Percentiles rank a stretch among this genome's conserved stretches.
Evolutionary conservation across 2,329 filamentous ascomycete genomes (phyloP).

Genomic region (Trichophyton benhamiae): DNA sequence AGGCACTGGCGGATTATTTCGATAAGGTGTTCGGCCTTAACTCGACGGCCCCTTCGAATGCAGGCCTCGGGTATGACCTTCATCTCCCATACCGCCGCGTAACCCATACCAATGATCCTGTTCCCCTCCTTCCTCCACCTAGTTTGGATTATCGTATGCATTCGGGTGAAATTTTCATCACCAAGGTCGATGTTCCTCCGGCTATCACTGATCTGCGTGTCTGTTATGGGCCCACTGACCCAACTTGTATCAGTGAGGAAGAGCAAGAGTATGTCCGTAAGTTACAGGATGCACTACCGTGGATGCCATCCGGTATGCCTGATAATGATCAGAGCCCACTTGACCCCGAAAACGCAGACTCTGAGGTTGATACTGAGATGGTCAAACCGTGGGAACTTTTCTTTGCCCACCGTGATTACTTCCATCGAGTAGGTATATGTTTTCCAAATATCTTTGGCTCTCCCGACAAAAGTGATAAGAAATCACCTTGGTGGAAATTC

Average conservation of each 20-base stretch:
- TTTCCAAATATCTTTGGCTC: constrained; percentile 47
- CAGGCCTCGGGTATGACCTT: not conserved
- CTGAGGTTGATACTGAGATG: not conserved
- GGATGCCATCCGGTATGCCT: not conserved
- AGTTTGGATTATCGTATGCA: constrained; percentile 86
- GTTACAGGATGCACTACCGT: not conserved
- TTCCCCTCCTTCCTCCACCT: constrained; percentile 69
- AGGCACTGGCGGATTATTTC: constrained; percentile 41
- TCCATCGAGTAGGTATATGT: constrained; percentile 84
- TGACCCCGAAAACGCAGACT: not conserved
- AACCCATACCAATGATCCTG: constrained; percentile 76
- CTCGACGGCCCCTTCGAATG: not conserved
- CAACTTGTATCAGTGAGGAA: constrained; percentile 53
- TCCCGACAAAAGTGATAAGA: constrained; percentile 5
- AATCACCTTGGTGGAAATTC: constrained; percentile 9
- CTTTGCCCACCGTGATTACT: constrained; percentile 92
- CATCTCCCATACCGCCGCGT: constrained; percentile 54
- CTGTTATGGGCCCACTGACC: constrained; percentile 62
- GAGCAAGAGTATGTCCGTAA: not conserved
- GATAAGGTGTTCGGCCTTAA: constrained; percentile 38
- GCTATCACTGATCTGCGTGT: constrained; percentile 53
- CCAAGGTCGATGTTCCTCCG: constrained; percentile 57
- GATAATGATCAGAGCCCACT: not conserved
- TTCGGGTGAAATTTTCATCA: constrained; percentile 77
- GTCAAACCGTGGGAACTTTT: constrained; percentile 76